Conservation (phyloP, 108 stramenopile species). For the Poteriospumella lacustris region DNA sequence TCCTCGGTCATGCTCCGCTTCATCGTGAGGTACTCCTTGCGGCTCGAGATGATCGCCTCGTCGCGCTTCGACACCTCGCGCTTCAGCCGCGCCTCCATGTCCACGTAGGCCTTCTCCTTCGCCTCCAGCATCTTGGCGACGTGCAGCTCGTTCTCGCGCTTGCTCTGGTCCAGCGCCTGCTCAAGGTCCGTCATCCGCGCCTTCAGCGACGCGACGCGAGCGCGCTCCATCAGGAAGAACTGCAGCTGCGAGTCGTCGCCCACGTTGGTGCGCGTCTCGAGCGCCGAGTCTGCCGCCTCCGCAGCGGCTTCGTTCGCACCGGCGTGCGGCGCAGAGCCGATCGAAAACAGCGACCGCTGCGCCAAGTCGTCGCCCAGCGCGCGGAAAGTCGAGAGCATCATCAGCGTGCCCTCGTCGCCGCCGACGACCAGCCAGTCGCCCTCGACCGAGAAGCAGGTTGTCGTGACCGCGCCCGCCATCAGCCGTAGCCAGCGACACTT, state of each 20-base stretch:
- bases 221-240: neutral
- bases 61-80: neutral
- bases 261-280: neutral
- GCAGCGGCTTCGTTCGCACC: too few relatives aligned
- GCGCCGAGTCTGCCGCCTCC: neutral
- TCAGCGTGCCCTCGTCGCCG: neutral
- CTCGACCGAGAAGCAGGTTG: too few relatives aligned
- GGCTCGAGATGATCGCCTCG: neutral
- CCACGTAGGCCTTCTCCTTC: neutral
- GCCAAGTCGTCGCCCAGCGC: neutral
- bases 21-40: neutral
- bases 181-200: neutral
- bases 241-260: neutral
- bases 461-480: too few relatives aligned
- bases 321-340: neutral
- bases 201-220: neutral
- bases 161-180: neutral
- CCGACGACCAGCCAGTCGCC: neutral
- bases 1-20: neutral
- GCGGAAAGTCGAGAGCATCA: neutral
- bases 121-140: neutral
- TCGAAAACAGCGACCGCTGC: neutral
- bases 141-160: neutral
- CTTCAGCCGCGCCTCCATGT: neutral
- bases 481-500: too few relatives aligned